Percentiles rank a stretch among this genome's conserved stretches.
Evolutionary conservation across 176 grass and related monocot species (phyloP).

Genomic region (Carex littledalei): DNA sequence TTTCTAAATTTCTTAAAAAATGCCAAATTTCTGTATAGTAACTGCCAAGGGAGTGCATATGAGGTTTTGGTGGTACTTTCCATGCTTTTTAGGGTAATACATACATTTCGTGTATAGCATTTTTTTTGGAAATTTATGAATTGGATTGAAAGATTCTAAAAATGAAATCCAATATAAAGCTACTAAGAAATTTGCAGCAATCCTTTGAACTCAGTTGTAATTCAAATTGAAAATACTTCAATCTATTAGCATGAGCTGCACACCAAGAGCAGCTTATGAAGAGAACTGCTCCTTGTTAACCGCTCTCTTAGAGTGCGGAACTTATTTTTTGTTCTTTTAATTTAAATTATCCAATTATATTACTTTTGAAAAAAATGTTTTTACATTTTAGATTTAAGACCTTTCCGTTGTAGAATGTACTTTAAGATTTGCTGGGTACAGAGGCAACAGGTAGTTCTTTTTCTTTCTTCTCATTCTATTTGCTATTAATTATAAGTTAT

Average conservation of each 20-base stretch:
- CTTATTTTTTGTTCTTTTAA: not conserved
- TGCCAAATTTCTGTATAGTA: not conserved
- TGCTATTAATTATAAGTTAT: not conserved
- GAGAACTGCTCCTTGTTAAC: not conserved
- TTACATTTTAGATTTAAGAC: not conserved
- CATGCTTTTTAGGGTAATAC: not conserved
- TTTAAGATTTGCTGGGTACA: not conserved
- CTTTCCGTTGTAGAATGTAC: not conserved
- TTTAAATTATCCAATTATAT: not conserved
- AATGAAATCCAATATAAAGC: not conserved
- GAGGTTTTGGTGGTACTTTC: not conserved
- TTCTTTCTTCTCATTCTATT: not conserved
- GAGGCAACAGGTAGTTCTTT: not conserved
- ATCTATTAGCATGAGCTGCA: not conserved
- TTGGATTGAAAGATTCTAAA: not conserved
- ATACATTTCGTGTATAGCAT: not conserved
- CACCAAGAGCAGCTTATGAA: not conserved
- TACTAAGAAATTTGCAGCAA: not conserved
- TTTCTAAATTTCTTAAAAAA: not conserved
- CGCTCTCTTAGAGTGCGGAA: not conserved
- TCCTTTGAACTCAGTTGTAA: not conserved
- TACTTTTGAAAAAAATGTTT: not conserved
- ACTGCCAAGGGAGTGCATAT: not conserved
- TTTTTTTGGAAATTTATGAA: not conserved
- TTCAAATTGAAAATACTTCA: not conserved